Base-by-base conservation (phyloP, 1,139 yeast genomes). In the Candida sojae region DNA sequence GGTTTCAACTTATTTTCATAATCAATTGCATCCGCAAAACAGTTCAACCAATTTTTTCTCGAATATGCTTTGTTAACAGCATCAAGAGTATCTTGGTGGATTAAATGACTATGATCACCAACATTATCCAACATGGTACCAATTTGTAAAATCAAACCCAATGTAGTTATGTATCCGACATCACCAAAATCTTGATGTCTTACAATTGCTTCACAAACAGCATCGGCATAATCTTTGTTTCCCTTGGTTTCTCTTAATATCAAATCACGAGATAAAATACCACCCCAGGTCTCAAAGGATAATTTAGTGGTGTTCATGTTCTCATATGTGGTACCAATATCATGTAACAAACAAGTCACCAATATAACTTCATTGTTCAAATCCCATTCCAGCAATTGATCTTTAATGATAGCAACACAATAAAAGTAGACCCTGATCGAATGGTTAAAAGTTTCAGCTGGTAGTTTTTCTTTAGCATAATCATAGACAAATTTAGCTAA, bases 201-300 rank as follows among this genome's bases (percentile, higher is more conserved):
- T 23, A 70, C 66, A 30, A 70, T 67, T 12, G 75, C 75, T 55
- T 70, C 75, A 32, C 68, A 57, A 3, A 70, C 75, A 1, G 75
- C 75, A 47, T 70, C 75, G 2, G 75, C 74, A 45, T 58, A 68
- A 41, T 65, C 69, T 38, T 56, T 52, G 50, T 68, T 51, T 7
- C 62, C 63, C 4, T 48, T 44, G 6, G 71, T 61, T 30, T 61
- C 56, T 25, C 59, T 45, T 41, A 64, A 54, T 1, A 70, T 51
- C 51, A 68, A 58, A 12, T 68, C 71, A 13, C 70, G 54, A 3
- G 73, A 61, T 38, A 70, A 44, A 12, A 69, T 52, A 3, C 75
- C 75, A 4, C 75, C 75, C 49, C 64, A 69, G 48, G 68, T 68
- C 50, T 70, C 75, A 55, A 70, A 70, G 26, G 75, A 70, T 62